Percentiles rank a stretch among this genome's conserved stretches.
Evolutionary conservation across 2,329 filamentous ascomycete genomes (phyloP).

Genomic region (Aspergillus novofumigatus): DNA sequence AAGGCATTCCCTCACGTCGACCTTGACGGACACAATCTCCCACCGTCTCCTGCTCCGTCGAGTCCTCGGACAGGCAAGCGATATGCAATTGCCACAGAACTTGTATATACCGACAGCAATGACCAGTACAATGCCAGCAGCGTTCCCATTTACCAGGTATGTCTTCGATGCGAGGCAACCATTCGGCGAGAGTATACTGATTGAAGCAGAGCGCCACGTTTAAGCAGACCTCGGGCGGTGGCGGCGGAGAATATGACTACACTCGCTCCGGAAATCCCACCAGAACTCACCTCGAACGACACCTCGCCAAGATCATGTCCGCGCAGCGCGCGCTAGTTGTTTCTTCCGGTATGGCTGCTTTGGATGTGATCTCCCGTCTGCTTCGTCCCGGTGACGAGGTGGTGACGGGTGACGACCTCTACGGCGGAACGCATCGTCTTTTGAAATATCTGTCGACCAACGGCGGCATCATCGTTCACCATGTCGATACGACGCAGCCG

Average conservation of each 20-base stretch:
- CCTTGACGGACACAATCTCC: constrained; percentile 77
- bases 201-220: constrained; percentile 75
- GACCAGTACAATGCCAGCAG: constrained; percentile 97
- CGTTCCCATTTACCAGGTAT: constrained; percentile 88
- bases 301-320: constrained; percentile 98
- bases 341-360: constrained; percentile 92
- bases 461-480: constrained; percentile 87
- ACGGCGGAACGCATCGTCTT: constrained; percentile 90
- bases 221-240: constrained; percentile 79
- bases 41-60: constrained; percentile 88
- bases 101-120: constrained; percentile 92
- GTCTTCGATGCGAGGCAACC: neutral
- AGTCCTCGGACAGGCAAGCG: constrained; percentile 80
- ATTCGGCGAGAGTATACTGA: neutral
- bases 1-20: constrained; percentile 63
- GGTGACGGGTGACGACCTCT: constrained; percentile 92
- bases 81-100: constrained; percentile 90
- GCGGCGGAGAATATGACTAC: constrained; percentile 93
- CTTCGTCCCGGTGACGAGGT: constrained; percentile 93
- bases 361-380: constrained; percentile 92
- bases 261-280: constrained; percentile 97
- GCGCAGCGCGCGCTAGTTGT: constrained; percentile 87
- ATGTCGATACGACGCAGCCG: constrained; percentile 86
- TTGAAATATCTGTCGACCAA: constrained; percentile 88
- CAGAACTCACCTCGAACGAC: constrained; percentile 88